Evolutionary conservation across 768 basidiomycete genomes (phyloP).

Genomic region (Dioszegia hungarica): DNA sequence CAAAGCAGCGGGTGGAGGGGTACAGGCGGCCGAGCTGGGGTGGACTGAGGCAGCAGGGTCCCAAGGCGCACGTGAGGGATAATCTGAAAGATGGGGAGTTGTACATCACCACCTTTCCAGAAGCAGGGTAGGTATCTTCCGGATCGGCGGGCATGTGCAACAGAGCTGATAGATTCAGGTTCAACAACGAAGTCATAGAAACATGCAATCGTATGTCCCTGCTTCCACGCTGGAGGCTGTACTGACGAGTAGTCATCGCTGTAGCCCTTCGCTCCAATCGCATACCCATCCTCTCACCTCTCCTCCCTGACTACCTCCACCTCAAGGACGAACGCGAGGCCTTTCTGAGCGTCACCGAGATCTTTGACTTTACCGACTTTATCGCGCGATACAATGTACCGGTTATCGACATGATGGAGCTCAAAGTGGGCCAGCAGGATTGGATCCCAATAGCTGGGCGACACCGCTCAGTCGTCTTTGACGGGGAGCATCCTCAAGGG

Average conservation of each 20-base stretch:
- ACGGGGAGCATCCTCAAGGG: conserved; percentile 8
- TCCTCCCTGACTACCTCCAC: not conserved
- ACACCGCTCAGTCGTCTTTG: conserved; percentile 6
- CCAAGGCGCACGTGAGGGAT: conserved; percentile 3
- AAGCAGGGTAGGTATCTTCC: conserved; percentile 8
- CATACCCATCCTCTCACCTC: conserved; percentile 13
- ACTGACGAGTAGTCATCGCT: conserved; percentile 4
- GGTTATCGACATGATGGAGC: conserved; percentile 10
- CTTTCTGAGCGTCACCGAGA: not conserved
- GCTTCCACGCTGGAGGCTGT: too few species aligned
- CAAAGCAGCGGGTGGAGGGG: not conserved
- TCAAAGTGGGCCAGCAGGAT: conserved; percentile 3
- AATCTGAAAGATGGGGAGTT: conserved; percentile 5
- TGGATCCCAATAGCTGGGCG: not conserved
- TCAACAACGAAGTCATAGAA: conserved; percentile 12
- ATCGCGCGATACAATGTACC: conserved; percentile 2
- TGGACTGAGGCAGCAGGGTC: conserved; percentile 9
- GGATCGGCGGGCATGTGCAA: too few species aligned
- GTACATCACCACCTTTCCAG: conserved; percentile 7
- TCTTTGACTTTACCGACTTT: conserved; percentile 11
- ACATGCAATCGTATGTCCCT: conserved; percentile 8
- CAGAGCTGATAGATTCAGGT: not conserved
- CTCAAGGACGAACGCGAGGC: not conserved
- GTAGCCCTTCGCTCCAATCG: conserved; percentile 8
- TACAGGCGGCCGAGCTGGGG: conserved; percentile 6